Evolutionary conservation across 441 rosid species (phyloP).

Genomic region (Mallotus repandus): DNA sequence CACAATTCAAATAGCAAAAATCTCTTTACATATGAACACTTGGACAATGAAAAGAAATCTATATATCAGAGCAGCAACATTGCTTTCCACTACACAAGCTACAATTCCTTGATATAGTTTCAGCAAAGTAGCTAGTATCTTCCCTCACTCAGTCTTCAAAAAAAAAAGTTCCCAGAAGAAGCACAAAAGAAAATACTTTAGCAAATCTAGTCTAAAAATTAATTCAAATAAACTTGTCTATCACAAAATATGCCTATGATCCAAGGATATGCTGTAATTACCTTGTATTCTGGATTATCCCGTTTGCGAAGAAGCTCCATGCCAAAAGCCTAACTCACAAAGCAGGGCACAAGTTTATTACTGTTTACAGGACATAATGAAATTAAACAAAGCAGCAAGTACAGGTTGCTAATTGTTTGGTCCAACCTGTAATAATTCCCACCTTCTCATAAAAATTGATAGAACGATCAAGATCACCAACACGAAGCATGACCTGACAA

Average conservation of each 20-base stretch:
- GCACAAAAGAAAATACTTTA: background rate
- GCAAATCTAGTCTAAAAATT: constrained; percentile 3
- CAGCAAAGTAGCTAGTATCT: constrained; percentile 7
- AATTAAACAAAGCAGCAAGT: background rate
- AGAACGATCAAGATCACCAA: constrained; percentile 89
- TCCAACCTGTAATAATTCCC: constrained; percentile 16
- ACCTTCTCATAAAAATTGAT: constrained; percentile 88
- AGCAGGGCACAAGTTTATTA: constrained; percentile 12
- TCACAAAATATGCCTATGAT: background rate
- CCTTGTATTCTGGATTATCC: constrained; percentile 92
- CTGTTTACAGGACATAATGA: background rate
- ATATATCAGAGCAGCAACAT: background rate
- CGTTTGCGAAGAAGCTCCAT: constrained; percentile 88
- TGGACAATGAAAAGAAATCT: too few relatives aligned
- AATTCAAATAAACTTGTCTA: background rate
- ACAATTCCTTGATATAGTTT: background rate
- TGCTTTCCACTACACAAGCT: background rate
- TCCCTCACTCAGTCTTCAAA: background rate
- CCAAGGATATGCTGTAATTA: constrained; percentile 24
- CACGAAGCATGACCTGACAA: constrained; percentile 98
- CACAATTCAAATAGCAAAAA: background rate
- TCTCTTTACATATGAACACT: too few relatives aligned
- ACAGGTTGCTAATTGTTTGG: background rate
- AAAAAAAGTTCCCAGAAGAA: constrained; percentile 9
- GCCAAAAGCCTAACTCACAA: constrained; percentile 75